Percentiles rank a stretch among this genome's conserved stretches.
These are phyloP conservation scores for Neurospora terricola DNA, from an alignment of 495 filamentous ascomycete genomes.

Conservation along the genomic window DNA sequence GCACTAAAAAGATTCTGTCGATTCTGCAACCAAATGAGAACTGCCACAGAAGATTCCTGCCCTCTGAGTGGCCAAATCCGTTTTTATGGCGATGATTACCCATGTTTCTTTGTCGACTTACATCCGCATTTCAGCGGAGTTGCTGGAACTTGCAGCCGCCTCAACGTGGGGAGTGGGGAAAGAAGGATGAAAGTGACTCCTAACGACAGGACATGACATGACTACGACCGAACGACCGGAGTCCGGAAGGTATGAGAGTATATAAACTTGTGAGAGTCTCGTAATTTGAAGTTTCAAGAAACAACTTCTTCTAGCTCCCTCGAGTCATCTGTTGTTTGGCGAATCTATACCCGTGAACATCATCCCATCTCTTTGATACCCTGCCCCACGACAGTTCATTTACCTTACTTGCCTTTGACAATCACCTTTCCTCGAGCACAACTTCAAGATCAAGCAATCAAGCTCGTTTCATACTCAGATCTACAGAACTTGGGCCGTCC, in stretches of 20 bases:
- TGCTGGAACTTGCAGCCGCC: not conserved
- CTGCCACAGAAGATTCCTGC: not conserved
- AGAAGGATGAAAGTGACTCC: not conserved
- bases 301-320: not conserved
- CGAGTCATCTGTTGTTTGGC: not conserved
- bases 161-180: not conserved
- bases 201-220: not conserved
- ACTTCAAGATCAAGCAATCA: not conserved
- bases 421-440: not conserved
- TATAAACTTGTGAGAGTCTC: not conserved
- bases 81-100: not conserved
- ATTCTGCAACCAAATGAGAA: not conserved
- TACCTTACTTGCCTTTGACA: not conserved
- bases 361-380: not conserved
- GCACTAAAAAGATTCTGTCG: slow-evolving; percentile 8
- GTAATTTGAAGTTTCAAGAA: not conserved
- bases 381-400: not conserved
- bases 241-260: not conserved
- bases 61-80: not conserved
- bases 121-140: not conserved
- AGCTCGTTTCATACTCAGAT: not conserved
- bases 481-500: not conserved
- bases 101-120: not conserved
- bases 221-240: not conserved
- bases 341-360: not conserved